phyloP scores from a whole-genome alignment of 345 rosid genomes.

The Citrus glauca region DNA sequence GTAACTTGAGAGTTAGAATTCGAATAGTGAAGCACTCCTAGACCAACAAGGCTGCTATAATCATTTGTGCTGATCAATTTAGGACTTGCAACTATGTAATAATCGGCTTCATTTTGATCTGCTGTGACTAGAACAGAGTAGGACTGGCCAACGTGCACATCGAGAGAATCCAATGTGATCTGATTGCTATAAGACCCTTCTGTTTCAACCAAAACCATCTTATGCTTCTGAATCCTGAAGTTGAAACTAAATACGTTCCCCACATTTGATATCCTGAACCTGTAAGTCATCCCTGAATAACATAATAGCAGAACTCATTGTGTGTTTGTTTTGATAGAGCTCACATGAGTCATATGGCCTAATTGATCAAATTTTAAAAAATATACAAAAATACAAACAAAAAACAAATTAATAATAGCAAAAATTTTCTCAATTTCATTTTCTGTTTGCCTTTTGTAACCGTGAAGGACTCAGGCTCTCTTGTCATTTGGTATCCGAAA shows the following conservation, averaged over 20 bases:
- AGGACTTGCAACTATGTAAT: conserved; percentile 40
- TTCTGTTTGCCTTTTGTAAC: conserved; percentile 39
- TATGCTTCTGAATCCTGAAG: conserved; percentile 43
- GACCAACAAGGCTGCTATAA: conserved; percentile 18
- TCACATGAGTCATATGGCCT: background rate
- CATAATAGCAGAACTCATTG: background rate
- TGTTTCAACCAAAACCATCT: conserved; percentile 43
- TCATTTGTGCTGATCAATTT: conserved; percentile 17
- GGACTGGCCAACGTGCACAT: conserved; percentile 48
- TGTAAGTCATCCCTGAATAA: conserved; percentile 35
- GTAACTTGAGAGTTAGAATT: conserved; percentile 17
- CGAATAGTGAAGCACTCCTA: conserved; percentile 38
- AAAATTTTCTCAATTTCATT: background rate
- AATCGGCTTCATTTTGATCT: conserved; percentile 34
- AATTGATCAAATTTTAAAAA: background rate
- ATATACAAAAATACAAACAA: too few species aligned
- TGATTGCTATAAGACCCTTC: conserved; percentile 48
- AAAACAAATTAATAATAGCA: background rate
- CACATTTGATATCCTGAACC: conserved; percentile 46
- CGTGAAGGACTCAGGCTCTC: conserved; percentile 33
- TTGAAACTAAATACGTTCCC: conserved; percentile 30
- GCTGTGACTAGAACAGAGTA: conserved; percentile 43
- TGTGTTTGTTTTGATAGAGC: background rate
- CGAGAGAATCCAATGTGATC: conserved; percentile 30
- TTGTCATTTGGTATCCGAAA: conserved; percentile 16